Conservation (phyloP, 2,329 filamentous ascomycete species). For the Fusarium palustre region DNA sequence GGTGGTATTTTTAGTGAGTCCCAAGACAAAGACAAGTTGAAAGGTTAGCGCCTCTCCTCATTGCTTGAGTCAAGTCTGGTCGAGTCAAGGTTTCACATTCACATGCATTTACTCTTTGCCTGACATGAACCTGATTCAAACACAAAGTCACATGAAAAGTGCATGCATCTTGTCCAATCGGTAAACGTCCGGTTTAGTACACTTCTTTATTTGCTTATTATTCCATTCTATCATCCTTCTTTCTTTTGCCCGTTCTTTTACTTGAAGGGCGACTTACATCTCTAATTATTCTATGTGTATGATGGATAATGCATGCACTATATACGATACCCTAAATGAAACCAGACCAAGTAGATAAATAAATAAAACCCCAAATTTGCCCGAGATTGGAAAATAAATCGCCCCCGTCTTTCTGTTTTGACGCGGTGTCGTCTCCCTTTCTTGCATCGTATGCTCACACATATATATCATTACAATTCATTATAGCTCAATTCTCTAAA, state of each 20-base stretch:
- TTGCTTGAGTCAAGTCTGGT: constrained; percentile 19
- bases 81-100: constrained; percentile 23
- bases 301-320: constrained; percentile 13
- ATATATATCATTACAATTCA: constrained; percentile 44
- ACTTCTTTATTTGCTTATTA: not conserved
- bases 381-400: not conserved
- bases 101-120: constrained; percentile 8
- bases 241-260: not conserved
- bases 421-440: not conserved
- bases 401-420: not conserved
- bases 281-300: constrained; percentile 19
- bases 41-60: constrained; percentile 20
- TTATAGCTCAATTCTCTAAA: constrained; percentile 27
- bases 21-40: not conserved
- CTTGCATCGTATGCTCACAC: constrained; percentile 15
- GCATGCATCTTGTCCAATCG: not conserved
- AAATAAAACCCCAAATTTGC: not conserved
- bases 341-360: not conserved
- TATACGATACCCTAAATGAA: constrained; percentile 17
- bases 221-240: constrained; percentile 27
- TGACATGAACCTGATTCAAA: not conserved
- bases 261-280: not conserved
- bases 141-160: not conserved
- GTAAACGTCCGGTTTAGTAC: not conserved
- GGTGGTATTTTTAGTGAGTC: not conserved